phyloP scores from a whole-genome alignment of 768 basidiomycete genomes.

The Naganishia friedmannii region DNA sequence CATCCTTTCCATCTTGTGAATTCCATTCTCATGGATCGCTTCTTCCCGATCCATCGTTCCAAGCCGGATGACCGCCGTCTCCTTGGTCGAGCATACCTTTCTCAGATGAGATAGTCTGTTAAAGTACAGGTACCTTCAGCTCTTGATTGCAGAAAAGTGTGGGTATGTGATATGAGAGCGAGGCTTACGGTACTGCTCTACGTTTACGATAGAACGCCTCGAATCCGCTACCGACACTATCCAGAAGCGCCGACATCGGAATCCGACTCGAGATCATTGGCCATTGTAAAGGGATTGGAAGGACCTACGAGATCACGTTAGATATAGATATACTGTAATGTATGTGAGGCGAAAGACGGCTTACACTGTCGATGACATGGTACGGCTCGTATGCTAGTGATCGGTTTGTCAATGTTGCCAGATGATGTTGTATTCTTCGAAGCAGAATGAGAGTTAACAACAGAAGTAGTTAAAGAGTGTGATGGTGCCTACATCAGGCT shows the following conservation, averaged over 20 bases:
- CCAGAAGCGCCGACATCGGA: conserved; percentile 45
- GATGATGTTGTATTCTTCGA: conserved; percentile 46
- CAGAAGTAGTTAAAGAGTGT: not conserved
- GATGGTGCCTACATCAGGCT: conserved; percentile 40
- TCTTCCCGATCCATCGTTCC: conserved; percentile 21
- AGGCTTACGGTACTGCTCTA: conserved; percentile 41
- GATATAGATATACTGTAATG: too few species aligned
- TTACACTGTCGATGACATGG: conserved; percentile 43
- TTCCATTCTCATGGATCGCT: conserved; percentile 12
- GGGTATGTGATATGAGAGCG: not conserved
- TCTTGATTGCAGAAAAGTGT: not conserved
- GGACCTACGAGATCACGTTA: conserved; percentile 18
- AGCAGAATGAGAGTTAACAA: not conserved
- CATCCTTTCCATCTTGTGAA: conserved; percentile 38
- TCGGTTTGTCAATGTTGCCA: conserved; percentile 43
- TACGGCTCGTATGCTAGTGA: conserved; percentile 47
- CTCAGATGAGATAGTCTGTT: conserved; percentile 31
- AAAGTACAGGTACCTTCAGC: not conserved
- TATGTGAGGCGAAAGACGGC: conserved; percentile 3
- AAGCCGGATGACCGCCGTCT: conserved; percentile 20
- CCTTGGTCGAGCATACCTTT: conserved; percentile 31
- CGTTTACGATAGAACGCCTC: conserved; percentile 38
- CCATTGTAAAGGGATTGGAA: conserved; percentile 33
- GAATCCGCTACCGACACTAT: conserved; percentile 41
- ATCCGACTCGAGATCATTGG: conserved; percentile 44